Percentiles rank a stretch among this genome's conserved stretches.
Evolutionary conservation across 257 asterid species (phyloP).

Genomic region (Solanum tarapatanum): DNA sequence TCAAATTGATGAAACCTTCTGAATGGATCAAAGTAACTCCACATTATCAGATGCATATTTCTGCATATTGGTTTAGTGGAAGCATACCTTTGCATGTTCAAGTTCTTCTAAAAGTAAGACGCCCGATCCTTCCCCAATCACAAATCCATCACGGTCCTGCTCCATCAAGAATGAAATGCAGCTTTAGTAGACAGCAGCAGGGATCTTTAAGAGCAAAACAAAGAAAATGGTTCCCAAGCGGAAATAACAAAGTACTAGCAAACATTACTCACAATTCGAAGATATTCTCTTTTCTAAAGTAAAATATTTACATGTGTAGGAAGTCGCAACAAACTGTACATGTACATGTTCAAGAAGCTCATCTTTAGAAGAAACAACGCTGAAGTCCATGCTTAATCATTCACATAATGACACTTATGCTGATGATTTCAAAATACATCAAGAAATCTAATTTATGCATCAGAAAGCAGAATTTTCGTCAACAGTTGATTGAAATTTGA

Average conservation of each 20-base stretch:
- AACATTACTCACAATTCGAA: not conserved
- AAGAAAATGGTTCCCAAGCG: not conserved
- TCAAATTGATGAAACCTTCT: not conserved
- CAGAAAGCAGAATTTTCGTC: not conserved
- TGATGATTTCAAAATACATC: not conserved
- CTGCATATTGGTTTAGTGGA: not conserved
- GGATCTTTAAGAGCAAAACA: not conserved
- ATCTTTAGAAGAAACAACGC: not conserved
- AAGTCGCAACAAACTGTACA: not conserved
- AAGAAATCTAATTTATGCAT: not conserved
- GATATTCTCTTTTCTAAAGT: not conserved
- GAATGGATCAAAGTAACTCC: not conserved
- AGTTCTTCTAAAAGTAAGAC: conserved; percentile 90
- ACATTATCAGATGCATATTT: not conserved
- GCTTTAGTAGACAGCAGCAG: not conserved
- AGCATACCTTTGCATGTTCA: conserved; percentile 73
- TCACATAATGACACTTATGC: not conserved
- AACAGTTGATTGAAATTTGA: not conserved
- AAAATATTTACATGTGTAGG: not conserved
- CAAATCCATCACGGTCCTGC: conserved; percentile 93
- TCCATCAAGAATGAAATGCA: not conserved
- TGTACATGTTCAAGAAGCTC: not conserved
- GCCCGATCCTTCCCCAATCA: conserved; percentile 97
- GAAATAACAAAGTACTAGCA: not conserved
- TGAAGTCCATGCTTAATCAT: not conserved